phyloP scores from a whole-genome alignment of 495 filamentous ascomycete species.

The Penicillium coprophilum region DNA sequence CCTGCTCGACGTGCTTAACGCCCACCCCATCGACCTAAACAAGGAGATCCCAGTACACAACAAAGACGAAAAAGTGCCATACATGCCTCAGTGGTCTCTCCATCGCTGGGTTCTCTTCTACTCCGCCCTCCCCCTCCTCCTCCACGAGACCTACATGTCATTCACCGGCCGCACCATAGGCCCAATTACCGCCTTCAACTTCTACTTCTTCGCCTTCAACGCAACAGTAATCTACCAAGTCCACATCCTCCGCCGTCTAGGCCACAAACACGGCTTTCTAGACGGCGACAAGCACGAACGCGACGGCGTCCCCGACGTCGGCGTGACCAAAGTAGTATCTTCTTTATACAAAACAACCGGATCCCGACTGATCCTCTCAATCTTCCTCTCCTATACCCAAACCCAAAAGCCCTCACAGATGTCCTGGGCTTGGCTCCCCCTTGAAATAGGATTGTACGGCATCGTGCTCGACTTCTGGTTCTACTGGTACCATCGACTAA shows the following conservation, averaged over 20 bases:
- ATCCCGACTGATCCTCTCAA: constrained; percentile 30
- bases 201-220: constrained; percentile 40
- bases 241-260: constrained; percentile 31
- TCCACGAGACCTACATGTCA: constrained; percentile 36
- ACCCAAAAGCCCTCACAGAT: constrained; percentile 33
- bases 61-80: constrained; percentile 41
- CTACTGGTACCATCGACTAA: constrained; percentile 46
- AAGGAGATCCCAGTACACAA: constrained; percentile 38
- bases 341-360: constrained; percentile 37
- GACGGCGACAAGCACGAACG: constrained; percentile 36
- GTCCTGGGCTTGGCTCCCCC: constrained; percentile 48
- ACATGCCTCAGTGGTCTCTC: constrained; percentile 40
- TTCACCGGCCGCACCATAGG: constrained; percentile 33
- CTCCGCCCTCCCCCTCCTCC: constrained; percentile 34
- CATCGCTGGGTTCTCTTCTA: constrained; percentile 44
- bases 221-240: constrained; percentile 39
- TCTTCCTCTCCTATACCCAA: constrained; percentile 29
- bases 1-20: constrained; percentile 36
- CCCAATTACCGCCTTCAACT: constrained; percentile 35
- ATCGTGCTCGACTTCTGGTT: constrained; percentile 49
- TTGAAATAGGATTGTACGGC: constrained; percentile 42
- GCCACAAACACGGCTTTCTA: constrained; percentile 32
- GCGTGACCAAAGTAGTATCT: constrained; percentile 29
- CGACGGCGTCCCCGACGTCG: constrained; percentile 33
- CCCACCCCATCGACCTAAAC: constrained; percentile 33